Percentiles rank a stretch among this genome's conserved stretches.
Evolutionary conservation across 2,329 filamentous ascomycete genomes (phyloP).

Genomic region (Drechslerella dactyloides): DNA sequence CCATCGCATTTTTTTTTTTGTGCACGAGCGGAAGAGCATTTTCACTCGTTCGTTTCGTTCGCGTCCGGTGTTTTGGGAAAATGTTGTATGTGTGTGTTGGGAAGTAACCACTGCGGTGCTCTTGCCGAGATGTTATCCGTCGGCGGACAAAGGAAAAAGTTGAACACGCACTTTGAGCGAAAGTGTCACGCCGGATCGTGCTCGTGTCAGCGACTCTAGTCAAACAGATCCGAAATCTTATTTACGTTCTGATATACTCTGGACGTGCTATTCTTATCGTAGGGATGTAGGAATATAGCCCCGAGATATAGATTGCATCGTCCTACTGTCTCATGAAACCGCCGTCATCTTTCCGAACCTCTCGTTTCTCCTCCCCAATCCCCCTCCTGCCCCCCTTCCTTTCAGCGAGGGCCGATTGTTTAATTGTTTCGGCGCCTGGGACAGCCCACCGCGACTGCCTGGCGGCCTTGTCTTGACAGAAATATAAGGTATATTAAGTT

Average conservation of each 20-base stretch:
- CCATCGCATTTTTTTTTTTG: too few species aligned
- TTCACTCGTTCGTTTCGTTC: background rate
- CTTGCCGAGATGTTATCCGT: too few species aligned
- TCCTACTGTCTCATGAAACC: background rate
- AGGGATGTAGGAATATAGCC: background rate
- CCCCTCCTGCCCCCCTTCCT: background rate
- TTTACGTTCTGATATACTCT: background rate
- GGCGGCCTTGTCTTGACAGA: conserved; percentile 19
- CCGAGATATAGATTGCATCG: background rate
- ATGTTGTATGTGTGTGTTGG: too few species aligned
- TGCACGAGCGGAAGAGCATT: too few species aligned
- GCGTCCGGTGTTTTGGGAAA: background rate
- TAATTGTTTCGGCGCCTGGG: conserved; percentile 34
- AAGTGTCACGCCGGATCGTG: too few species aligned
- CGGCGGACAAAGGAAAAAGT: too few species aligned
- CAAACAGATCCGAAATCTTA: conserved; percentile 8
- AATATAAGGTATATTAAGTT: conserved; percentile 28
- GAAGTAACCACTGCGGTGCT: too few species aligned
- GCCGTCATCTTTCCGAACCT: background rate
- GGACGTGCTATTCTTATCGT: background rate
- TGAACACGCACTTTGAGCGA: too few species aligned
- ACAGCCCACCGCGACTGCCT: conserved; percentile 31
- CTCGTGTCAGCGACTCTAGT: conserved; percentile 32
- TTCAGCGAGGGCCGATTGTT: background rate
- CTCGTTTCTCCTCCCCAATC: conserved; percentile 1